Percentiles rank a stretch among this genome's conserved stretches.
Evolutionary conservation across 371 early-diverging fungal genomes (phyloP).

Genomic region (Fennellomyces sp.): DNA sequence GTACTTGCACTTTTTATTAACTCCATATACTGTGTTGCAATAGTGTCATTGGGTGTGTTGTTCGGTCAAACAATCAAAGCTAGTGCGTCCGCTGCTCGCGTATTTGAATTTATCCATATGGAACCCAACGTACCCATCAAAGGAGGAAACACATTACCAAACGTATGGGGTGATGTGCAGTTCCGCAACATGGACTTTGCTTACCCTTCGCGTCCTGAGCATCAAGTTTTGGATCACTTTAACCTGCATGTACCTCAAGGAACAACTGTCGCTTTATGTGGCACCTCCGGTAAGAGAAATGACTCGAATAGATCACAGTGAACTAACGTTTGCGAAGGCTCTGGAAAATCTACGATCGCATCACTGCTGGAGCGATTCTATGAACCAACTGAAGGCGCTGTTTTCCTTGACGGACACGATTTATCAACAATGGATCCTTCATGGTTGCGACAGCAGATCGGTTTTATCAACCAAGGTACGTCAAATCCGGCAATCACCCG

Average conservation of each 20-base stretch:
- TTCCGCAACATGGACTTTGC: conserved; percentile 70
- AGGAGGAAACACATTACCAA: conserved; percentile 43
- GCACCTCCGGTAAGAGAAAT: conserved; percentile 58
- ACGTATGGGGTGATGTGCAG: conserved; percentile 54
- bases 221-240: conserved; percentile 60
- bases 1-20: no score
- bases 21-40: background rate
- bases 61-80: conserved; percentile 82
- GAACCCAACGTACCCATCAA: conserved; percentile 47
- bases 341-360: conserved; percentile 74
- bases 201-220: conserved; percentile 70
- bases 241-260: conserved; percentile 67
- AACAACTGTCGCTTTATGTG: conserved; percentile 68
- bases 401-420: conserved; percentile 62
- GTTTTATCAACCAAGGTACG: conserved; percentile 74
- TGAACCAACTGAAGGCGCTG: conserved; percentile 58
- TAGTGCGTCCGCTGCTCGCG: conserved; percentile 61
- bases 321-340: conserved; percentile 21
- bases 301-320: background rate
- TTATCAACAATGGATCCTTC: conserved; percentile 56
- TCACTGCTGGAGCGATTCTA: conserved; percentile 71
- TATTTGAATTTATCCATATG: conserved; percentile 69
- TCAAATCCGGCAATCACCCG: no score
- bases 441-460: conserved; percentile 66
- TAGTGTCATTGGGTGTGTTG: conserved; percentile 70